These are phyloP conservation scores for Peronospora farinosa DNA, from an alignment of 352 stramenopile species.

Conservation along the genomic window DNA sequence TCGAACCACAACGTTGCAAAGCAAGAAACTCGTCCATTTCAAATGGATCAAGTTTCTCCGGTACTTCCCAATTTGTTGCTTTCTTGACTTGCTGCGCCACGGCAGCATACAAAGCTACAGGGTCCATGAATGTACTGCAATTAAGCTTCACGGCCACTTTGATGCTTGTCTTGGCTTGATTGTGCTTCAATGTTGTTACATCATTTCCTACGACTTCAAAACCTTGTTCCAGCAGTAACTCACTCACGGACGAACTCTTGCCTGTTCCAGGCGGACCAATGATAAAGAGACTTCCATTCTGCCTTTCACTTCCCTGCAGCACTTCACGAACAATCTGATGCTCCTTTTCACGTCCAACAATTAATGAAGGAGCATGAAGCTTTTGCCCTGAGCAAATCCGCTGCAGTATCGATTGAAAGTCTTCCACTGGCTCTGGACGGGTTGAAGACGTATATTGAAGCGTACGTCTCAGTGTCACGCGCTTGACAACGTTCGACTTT, in stretches of 20 bases:
- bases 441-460: constrained; percentile 11
- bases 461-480: constrained; percentile 6
- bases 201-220: constrained; percentile 16
- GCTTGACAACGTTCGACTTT: constrained; percentile 9
- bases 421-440: neutral
- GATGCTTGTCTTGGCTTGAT: constrained; percentile 3
- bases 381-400: constrained; percentile 27
- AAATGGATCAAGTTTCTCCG: constrained; percentile 36
- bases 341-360: constrained; percentile 43
- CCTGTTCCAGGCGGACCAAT: constrained; percentile 60
- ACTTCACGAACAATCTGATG: constrained; percentile 33
- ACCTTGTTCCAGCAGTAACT: constrained; percentile 28
- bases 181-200: constrained; percentile 3
- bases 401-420: constrained; percentile 23
- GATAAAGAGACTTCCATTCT: constrained; percentile 45
- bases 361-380: constrained; percentile 7
- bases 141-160: constrained; percentile 45
- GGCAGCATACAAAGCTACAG: constrained; percentile 35
- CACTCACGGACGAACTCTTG: constrained; percentile 56
- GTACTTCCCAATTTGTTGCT: constrained; percentile 20
- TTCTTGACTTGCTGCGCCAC: constrained; percentile 26
- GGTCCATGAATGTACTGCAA: constrained; percentile 57
- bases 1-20: neutral
- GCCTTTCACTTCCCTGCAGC: constrained; percentile 10
- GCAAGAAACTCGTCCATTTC: constrained; percentile 45